Evolutionary conservation across 2,329 filamentous ascomycete species (phyloP).

Genomic region (Paracorniculantispora psalliotae): DNA sequence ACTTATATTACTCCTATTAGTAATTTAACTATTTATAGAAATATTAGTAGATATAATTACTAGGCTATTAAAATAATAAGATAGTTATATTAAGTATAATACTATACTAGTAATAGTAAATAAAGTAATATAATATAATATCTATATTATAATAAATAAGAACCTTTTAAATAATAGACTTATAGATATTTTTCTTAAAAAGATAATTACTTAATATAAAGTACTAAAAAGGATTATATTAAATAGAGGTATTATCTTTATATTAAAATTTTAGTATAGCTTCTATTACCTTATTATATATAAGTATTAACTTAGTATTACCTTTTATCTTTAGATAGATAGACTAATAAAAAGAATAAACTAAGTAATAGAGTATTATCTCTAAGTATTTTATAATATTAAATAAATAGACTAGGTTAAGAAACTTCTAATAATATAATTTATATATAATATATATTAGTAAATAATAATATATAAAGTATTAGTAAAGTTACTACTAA

Average conservation of each 20-base stretch:
- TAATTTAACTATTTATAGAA: slow-evolving; percentile 15
- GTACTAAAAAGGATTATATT: slow-evolving; percentile 21
- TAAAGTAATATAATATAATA: neutral
- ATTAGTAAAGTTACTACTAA: slow-evolving; percentile 22
- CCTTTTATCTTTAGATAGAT: slow-evolving; percentile 7
- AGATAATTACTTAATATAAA: slow-evolving; percentile 15
- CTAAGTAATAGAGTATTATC: neutral
- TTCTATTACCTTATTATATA: no score
- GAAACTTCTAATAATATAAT: neutral
- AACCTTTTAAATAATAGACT: slow-evolving; percentile 23
- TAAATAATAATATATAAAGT: neutral
- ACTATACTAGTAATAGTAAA: neutral
- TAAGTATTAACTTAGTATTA: no score
- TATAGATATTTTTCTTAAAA: slow-evolving; percentile 13
- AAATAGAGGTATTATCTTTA: slow-evolving; percentile 14
- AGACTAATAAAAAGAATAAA: neutral
- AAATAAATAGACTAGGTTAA: neutral
- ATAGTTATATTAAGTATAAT: slow-evolving; percentile 7
- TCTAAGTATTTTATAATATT: slow-evolving; percentile 15
- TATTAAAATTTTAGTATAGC: no score
- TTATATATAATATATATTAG: neutral
- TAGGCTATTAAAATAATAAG: neutral
- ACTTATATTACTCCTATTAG: neutral
- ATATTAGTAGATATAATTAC: neutral
- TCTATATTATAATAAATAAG: neutral